Base-by-base conservation (phyloP, 1,284 basidiomycete genomes). In the Peniophora sp. region DNA sequence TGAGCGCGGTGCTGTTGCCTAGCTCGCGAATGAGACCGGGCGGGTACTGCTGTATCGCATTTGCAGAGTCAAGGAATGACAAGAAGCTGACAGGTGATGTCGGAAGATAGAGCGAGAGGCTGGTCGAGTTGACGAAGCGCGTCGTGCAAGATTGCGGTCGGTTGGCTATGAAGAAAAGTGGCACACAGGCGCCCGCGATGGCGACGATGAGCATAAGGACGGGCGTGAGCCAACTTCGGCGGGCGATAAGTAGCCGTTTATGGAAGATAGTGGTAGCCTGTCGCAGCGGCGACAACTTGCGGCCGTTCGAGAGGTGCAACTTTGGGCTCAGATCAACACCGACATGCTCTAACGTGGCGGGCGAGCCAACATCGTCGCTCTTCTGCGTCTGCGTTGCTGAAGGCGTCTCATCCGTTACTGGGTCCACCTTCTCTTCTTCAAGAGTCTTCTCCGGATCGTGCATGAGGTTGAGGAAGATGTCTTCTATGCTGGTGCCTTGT, bases 401-500 rank as follows among this genome's bases (percentile, higher is more conserved):
- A 2, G 49, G 14, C 24, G 54, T 51, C 14, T 58, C 58, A 23
- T 46, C 19, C 36, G 49, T 43, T 20, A 58, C 19, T 20, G 16
- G n/a, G 49, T 59, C 59, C 2, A 50, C 19, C 25, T 55, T 53
- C n/a, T 58, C 59, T 23, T 46, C 19, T 36, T 52, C 44, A 23
- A 57, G 50, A 43, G 59, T 58, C 47, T 50, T 56, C 39, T 55
- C 50, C n/a, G 50, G 51, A 6, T 72, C 67, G 49, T 73, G 67
- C 81, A 88, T 89, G 25, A 92, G 67, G 45, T 77, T 73, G 8
- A 92, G 70, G 68, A 92, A 92, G 39, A 92, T 85, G 52, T 89
- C 85, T 60, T 91, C 89, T 48, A 92, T 84, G 3, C 85, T 81
- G 1, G 87, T 83, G 2, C 83, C 82, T 19, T 83, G 67, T 8